Evolutionary conservation across 148 eudicot species (phyloP), one percentile per base, ranked within the genome.

Genomic region (Nepenthes mirabilis): DNA sequence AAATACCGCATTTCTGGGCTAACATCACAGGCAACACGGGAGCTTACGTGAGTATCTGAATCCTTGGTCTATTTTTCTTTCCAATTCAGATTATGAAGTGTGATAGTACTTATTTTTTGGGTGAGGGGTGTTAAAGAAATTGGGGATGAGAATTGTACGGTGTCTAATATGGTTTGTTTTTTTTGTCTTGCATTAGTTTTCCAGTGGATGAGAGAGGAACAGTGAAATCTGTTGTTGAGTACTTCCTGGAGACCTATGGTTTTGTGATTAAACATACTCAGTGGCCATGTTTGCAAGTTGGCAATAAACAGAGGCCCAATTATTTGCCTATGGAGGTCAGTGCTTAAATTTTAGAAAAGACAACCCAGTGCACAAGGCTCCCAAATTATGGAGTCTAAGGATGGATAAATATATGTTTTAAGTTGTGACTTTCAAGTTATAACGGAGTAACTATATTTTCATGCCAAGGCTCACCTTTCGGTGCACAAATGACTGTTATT

Each of bases 321-420:
- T 80, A 75, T 63, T 45, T 93, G 43, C 98, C 98, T 0, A 86
- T 88, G 95, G 98, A 93, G 98, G 98, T 91, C 32, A 33, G 32
- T n/a, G 23, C 3, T 1, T 23, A 23, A 23, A 23, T 23, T 23
- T 23, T 23, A 23, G 23, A 23, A 23, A 23, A 23, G 23, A 23
- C 23, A 23, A 23, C 23, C 23, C 23, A 23, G 23, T 23, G 23
- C 23, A 23, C 23, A 23, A 23, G 23, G 23, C 23, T 23, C 23
- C 23, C 23, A 23, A 23, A 23, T 23, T 23, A 23, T 23, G 23
- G 23, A 23, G 23, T 23, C 23, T 23, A 23, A 23, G 23, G 23
- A 23, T 23, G 23, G 23, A 23, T 23, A 23, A 23, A 23, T 23
- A 23, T 23, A 23, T 23, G 23, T 23, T 23, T 23, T 23, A 23